A percentile compares a stretch with the other conserved stretches of the same genome.
These are phyloP conservation scores for Diophrys appendiculata DNA, from an alignment of 73 alveolate species.

Conservation along the genomic window DNA sequence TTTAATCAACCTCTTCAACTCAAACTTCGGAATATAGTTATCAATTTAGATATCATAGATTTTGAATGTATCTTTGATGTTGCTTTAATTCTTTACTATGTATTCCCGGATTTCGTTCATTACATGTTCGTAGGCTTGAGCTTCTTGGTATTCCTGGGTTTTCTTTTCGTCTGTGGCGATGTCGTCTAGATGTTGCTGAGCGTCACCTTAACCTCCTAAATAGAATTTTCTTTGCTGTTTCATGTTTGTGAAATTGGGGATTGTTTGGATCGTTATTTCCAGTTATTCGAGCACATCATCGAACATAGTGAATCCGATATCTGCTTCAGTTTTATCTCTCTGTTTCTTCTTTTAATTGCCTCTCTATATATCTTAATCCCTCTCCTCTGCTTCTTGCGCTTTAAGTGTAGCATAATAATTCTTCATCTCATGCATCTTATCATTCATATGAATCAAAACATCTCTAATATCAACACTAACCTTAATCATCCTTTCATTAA, in stretches of 20 bases:
- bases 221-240: conserved; percentile 10
- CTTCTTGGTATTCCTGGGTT: no score
- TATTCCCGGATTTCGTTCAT: conserved; percentile 39
- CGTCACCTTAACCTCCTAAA: conserved; percentile 30
- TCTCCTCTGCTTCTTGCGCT: conserved; percentile 20
- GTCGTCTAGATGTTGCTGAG: no score
- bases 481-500: conserved; percentile 21
- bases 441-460: conserved; percentile 36
- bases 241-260: conserved; percentile 8
- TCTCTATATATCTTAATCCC: conserved; percentile 40
- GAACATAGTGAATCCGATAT: neutral
- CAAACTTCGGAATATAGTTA: conserved; percentile 18
- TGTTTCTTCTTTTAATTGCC: conserved; percentile 6
- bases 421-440: conserved; percentile 35
- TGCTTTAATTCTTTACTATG: conserved; percentile 21
- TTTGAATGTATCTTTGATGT: conserved; percentile 34
- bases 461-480: conserved; percentile 29
- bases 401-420: conserved; percentile 20
- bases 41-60: conserved; percentile 25
- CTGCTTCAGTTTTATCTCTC: neutral
- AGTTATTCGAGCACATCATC: neutral
- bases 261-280: conserved; percentile 34
- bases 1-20: conserved; percentile 19
- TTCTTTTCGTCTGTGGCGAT: no score
- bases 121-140: no score